phyloP scores from a whole-genome alignment of 2,329 filamentous ascomycete species.

The Curvularia hawaiiensis region DNA sequence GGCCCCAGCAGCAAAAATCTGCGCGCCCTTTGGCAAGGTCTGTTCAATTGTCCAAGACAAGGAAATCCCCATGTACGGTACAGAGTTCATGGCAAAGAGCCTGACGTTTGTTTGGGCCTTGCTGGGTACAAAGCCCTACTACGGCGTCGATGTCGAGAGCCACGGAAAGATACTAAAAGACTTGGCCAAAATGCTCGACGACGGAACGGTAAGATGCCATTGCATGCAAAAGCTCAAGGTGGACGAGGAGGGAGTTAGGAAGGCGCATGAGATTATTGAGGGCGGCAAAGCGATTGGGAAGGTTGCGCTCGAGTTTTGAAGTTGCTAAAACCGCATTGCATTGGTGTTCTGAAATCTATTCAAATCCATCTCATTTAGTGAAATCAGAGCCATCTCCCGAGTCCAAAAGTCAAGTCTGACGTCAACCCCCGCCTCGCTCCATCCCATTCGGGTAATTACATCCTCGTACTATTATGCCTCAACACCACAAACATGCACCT shows the following conservation, averaged over 20 bases:
- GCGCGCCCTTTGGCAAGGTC: constrained; percentile 6
- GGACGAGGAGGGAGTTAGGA: constrained; percentile 8
- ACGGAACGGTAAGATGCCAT: constrained; percentile 3
- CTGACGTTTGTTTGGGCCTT: constrained; percentile 10
- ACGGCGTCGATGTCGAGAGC: constrained; percentile 6
- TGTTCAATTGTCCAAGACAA: constrained; percentile 13
- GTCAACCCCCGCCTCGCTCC: constrained; percentile 11
- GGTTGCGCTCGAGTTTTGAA: constrained; percentile 8
- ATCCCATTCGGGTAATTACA: constrained; percentile 10
- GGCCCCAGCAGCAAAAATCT: constrained; percentile 9
- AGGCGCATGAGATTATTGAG: constrained; percentile 12
- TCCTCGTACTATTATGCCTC: neutral
- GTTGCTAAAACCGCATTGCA: neutral
- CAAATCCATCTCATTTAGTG: neutral
- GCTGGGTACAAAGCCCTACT: constrained; percentile 11
- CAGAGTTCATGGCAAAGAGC: constrained; percentile 15
- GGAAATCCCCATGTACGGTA: constrained; percentile 14
- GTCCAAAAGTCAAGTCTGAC: constrained; percentile 1
- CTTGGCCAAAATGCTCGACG: constrained; percentile 7
- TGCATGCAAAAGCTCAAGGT: constrained; percentile 10
- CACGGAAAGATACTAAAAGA: constrained; percentile 7
- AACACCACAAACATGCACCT: neutral
- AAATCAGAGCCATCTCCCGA: neutral
- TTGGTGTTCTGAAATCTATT: neutral
- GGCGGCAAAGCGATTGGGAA: constrained; percentile 6